Base-by-base conservation (phyloP, 768 basidiomycete genomes). In the Astraeus odoratus region DNA sequence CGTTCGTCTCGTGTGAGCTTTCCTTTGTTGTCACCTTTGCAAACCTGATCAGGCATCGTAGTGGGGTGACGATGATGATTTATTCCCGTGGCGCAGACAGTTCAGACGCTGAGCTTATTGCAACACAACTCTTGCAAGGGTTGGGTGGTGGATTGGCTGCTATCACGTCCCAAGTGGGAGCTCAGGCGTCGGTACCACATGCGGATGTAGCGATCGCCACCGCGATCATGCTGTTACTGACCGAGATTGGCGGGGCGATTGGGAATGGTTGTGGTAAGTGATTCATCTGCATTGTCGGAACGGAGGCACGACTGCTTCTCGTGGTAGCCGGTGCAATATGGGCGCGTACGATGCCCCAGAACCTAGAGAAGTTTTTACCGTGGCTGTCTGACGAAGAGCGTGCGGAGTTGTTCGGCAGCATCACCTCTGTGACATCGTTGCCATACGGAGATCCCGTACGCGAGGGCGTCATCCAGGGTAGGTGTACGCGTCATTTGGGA, bases 61-160 rank as follows among this genome's bases (percentile, higher is more conserved):
- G 73, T 19, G 86, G 83, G 8, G 78, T 79, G 15, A 75, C 74
- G 8, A 62, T 84, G 20, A 86, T 86, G 84, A 75, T 87, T 49
- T 75, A 76, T 53, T 80, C 83, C 4, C 75, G 80, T 15, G 83
- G 83, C 12, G 76, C 81, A 2, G 66, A 76, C 27, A 76, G 69
- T 0, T 75, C 70, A 25, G 68, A 72, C 26, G 70, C 69, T 1
- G 76, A 77, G 50, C 69, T 86, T 23, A 78, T 86, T 4, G 69
- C 75, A 63, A 77, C 75, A 18, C 86, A 89, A 52, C 61, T 86
- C 40, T 67, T 89, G 13, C 85, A 86, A 63, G 86, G 85, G 38
- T 65, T 81, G 8, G 86, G 86, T 15, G 86, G 86, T 12, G 86
- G 84, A 13, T 71, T 87, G 45, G 81, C 83, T 3, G 74, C 75